Evolutionary conservation across 2,329 filamentous ascomycete species (phyloP), one percentile per base, ranked within the genome.

Genomic region (Microcyclosporella mali): DNA sequence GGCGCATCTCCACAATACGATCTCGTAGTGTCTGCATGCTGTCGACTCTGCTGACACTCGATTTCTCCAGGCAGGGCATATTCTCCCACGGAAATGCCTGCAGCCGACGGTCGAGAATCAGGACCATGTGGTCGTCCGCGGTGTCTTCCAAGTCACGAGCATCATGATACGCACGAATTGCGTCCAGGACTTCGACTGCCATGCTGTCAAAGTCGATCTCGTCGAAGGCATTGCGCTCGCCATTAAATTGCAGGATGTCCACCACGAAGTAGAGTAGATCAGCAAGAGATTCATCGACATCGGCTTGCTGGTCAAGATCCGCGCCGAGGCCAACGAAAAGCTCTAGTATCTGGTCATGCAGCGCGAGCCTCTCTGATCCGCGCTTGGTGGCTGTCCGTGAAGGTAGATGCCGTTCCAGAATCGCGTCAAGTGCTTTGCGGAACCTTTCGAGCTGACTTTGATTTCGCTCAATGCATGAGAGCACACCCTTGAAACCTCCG

Each of bases 61-160:
- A 72, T 2, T 77, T 78, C 50, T 86, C 77, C 60, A 98, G 78
- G 60, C 88, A 95, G 0, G 89, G 88, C 29, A 98, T 69, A 1
- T 88, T 95, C 61, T 98, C 92, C 92, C 94, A 98, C 0, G 92
- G 92, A 58, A 98, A 94, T 1, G 79, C 74, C 58, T 97, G 92
- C 2, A 98, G 74, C 2, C 85, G 77, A 65, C 95, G 95, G 66
- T 98, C 92, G 4, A 98, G 73, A 6, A 98, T 81, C 2, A 98
- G 73, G 40, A 98, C 84, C 0, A 88, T 90, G 60, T 98, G 92
- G 1, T 70, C 70, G 12, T 56, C 58, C 43, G 50, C 58, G 40
- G 53, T 53, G 40, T 56, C 47, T 17, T 70, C 54, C 10, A 51
- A 53, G 6, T 62, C 60, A 3, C 59, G 62, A 17, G 64, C 66